Conservation (phyloP, 2,329 filamentous ascomycete species). For the Iodosphaeria phyllophila region DNA sequence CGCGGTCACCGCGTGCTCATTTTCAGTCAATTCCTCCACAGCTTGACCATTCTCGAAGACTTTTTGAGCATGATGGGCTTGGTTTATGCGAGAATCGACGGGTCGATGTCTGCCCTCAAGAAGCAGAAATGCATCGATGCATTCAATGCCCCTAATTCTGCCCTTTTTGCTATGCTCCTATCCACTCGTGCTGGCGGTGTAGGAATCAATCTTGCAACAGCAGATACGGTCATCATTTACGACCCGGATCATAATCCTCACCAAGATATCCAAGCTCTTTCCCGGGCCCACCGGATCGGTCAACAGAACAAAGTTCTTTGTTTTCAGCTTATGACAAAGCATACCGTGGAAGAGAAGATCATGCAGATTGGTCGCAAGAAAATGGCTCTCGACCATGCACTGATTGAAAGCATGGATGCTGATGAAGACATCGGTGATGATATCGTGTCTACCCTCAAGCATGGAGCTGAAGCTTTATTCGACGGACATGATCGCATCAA, state of each 20-base stretch:
- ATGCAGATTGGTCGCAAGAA: conserved; percentile 92
- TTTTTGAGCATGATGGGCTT: conserved; percentile 64
- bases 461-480: conserved; percentile 77
- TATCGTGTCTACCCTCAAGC: conserved; percentile 70
- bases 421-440: conserved; percentile 67
- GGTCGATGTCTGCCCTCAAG: conserved; percentile 59
- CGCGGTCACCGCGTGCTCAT: conserved; percentile 81
- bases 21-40: conserved; percentile 86
- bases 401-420: conserved; percentile 80
- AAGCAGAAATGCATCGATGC: conserved; percentile 91
- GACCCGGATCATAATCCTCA: conserved; percentile 97
- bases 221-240: conserved; percentile 94
- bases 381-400: conserved; percentile 83
- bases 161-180: conserved; percentile 75
- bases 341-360: conserved; percentile 85
- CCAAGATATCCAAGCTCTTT: conserved; percentile 90
- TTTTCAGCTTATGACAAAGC: conserved; percentile 82
- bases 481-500: conserved; percentile 52
- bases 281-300: conserved; percentile 86
- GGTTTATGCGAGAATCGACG: conserved; percentile 66
- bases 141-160: conserved; percentile 72
- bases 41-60: conserved; percentile 81
- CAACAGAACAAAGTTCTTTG: conserved; percentile 93
- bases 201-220: conserved; percentile 91
- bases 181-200: conserved; percentile 92